These are phyloP conservation scores for Glycine tomentella DNA, from an alignment of 306 rosid species.

Conservation along the genomic window DNA sequence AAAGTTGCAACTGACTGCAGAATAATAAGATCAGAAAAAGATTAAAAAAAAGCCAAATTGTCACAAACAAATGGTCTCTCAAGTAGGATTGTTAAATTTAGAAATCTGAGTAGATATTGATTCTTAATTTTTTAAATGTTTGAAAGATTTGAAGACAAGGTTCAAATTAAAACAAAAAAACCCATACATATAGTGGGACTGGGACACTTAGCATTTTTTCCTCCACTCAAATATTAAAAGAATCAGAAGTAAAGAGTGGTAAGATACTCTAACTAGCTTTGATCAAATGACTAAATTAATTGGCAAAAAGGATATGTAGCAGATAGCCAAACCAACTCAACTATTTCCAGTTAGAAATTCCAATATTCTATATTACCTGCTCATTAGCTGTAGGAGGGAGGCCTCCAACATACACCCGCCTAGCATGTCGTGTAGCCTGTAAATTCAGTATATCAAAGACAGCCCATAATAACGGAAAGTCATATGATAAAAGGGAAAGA, in stretches of 20 bases:
- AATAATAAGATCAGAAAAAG: conserved; percentile 29
- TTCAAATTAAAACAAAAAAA: too few relatives aligned
- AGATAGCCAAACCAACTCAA: conserved; percentile 8
- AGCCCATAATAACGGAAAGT: not conserved
- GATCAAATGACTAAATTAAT: not conserved
- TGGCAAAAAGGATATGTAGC: not conserved
- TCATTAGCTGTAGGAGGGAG: too few relatives aligned
- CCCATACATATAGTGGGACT: not conserved
- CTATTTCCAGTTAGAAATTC: not conserved
- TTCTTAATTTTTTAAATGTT: too few relatives aligned
- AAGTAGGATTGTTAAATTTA: too few relatives aligned
- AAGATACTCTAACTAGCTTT: conserved; percentile 15
- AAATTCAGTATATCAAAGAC: too few relatives aligned
- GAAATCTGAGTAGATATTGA: too few relatives aligned
- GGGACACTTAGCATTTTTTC: not conserved
- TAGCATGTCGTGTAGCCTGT: too few relatives aligned
- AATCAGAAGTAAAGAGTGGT: not conserved
- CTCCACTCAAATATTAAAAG: not conserved
- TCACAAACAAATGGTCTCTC: not conserved
- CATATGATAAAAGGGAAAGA: not conserved
- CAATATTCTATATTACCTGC: too few relatives aligned
- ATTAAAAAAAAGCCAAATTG: conserved; percentile 6
- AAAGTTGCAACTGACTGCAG: conserved; percentile 97
- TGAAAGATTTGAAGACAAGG: too few relatives aligned
- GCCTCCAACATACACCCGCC: too few relatives aligned